Evolutionary conservation across 1,284 basidiomycete genomes (phyloP).

Genomic region (Sphagnurus paluster): DNA sequence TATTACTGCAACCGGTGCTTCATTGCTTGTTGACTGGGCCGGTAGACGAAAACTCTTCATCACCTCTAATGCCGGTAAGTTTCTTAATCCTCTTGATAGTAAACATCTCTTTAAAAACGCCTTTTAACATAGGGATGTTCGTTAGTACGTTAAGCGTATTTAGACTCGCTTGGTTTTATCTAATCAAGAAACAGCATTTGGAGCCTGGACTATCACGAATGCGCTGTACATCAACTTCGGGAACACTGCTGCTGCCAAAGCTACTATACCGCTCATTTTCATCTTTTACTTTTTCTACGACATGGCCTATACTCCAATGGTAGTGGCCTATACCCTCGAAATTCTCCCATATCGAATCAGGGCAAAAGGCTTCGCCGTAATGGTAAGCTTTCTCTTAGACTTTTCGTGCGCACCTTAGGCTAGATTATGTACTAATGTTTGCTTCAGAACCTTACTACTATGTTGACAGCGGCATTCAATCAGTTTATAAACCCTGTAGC

Average conservation of each 20-base stretch:
- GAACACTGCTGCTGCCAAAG: slow-evolving; percentile 53
- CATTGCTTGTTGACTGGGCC: slow-evolving; percentile 57
- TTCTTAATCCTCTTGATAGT: neutral
- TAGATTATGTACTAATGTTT: slow-evolving; percentile 4
- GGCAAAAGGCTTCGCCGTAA: slow-evolving; percentile 66
- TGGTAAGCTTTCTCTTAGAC: slow-evolving; percentile 41
- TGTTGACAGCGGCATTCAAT: slow-evolving; percentile 63
- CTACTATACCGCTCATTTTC: slow-evolving; percentile 73
- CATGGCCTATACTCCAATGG: slow-evolving; percentile 64
- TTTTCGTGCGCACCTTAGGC: neutral
- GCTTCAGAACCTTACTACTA: slow-evolving; percentile 54
- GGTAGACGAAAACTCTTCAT: slow-evolving; percentile 67
- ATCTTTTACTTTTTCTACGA: slow-evolving; percentile 70
- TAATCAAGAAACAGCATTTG: slow-evolving; percentile 43
- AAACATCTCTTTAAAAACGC: too few relatives aligned
- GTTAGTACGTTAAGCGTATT: slow-evolving; percentile 40
- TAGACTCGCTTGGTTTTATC: slow-evolving; percentile 1
- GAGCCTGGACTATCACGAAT: slow-evolving; percentile 57
- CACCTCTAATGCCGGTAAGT: slow-evolving; percentile 49
- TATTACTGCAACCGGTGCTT: slow-evolving; percentile 50
- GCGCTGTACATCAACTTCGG: slow-evolving; percentile 53
- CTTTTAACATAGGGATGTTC: slow-evolving; percentile 47
- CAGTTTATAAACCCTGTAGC: slow-evolving; percentile 77
- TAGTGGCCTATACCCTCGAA: slow-evolving; percentile 66
- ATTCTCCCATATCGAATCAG: slow-evolving; percentile 69